phyloP scores from a whole-genome alignment of 805 yeast genomes.

The Lipomyces lipofer region DNA sequence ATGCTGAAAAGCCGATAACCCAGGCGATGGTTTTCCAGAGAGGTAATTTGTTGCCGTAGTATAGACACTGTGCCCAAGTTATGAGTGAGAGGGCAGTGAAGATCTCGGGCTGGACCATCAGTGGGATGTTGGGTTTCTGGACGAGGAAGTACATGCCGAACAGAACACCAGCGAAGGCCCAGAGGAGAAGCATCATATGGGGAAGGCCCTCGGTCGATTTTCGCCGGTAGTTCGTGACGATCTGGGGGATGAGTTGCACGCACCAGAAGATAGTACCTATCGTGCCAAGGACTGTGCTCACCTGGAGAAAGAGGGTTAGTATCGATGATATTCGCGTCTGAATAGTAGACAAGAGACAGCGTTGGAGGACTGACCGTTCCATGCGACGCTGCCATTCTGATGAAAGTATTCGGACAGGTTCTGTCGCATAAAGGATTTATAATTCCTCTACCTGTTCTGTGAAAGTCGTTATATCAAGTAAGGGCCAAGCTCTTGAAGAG shows the following conservation, averaged over 20 bases:
- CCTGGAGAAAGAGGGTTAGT: too few relatives aligned
- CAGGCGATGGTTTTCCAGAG: slow-evolving; percentile 42
- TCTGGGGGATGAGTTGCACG: slow-evolving; percentile 84
- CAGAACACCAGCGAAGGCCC: slow-evolving; percentile 81
- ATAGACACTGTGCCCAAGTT: slow-evolving; percentile 67
- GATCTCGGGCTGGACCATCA: slow-evolving; percentile 84
- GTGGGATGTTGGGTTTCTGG: slow-evolving; percentile 68
- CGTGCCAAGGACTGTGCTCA: slow-evolving; percentile 59
- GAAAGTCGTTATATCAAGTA: too few relatives aligned
- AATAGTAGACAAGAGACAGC: neutral
- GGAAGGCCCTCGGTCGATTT: slow-evolving; percentile 88
- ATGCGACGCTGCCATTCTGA: too few relatives aligned
- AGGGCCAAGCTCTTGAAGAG: too few relatives aligned
- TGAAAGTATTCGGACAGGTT: too few relatives aligned
- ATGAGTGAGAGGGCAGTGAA: slow-evolving; percentile 69
- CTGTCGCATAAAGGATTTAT: too few relatives aligned
- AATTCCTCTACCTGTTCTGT: too few relatives aligned
- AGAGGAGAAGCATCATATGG: slow-evolving; percentile 80
- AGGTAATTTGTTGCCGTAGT: slow-evolving; percentile 44
- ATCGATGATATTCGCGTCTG: neutral
- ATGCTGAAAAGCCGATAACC: slow-evolving; percentile 44
- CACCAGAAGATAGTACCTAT: slow-evolving; percentile 93
- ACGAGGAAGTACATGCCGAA: slow-evolving; percentile 81
- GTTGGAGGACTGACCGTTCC: too few relatives aligned
- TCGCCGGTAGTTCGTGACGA: slow-evolving; percentile 66